Conservation (phyloP, 2,329 filamentous ascomycete genomes). For the Rhinocladiella mackenziei region DNA sequence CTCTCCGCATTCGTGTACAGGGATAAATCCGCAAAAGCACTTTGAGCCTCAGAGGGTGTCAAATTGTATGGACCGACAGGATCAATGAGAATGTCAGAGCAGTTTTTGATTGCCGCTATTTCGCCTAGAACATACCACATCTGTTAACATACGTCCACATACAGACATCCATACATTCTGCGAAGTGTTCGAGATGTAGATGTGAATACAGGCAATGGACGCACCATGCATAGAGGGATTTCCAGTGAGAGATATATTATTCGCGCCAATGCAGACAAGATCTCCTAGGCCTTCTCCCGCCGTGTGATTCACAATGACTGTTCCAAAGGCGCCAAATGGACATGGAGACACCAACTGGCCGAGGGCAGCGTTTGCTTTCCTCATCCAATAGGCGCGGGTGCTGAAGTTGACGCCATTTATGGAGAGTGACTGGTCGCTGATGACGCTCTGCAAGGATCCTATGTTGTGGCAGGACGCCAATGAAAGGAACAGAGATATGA, state of each 20-base stretch:
- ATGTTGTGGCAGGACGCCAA: background rate
- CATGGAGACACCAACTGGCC: constrained; percentile 44
- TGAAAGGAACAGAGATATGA: background rate
- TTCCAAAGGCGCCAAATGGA: constrained; percentile 52
- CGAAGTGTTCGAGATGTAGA: constrained; percentile 30
- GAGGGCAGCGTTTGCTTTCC: constrained; percentile 47
- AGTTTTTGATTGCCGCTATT: constrained; percentile 54
- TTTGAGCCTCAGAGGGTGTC: constrained; percentile 38
- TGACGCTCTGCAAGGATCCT: constrained; percentile 3
- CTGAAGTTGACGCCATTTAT: constrained; percentile 38
- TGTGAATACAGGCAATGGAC: background rate
- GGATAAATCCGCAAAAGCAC: constrained; percentile 47
- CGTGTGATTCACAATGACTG: constrained; percentile 56
- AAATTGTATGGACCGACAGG: constrained; percentile 45
- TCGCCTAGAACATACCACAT: constrained; percentile 41
- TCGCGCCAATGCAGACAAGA: constrained; percentile 51
- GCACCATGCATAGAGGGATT: constrained; percentile 52
- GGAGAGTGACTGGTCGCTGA: constrained; percentile 18
- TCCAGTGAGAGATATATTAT: constrained; percentile 43
- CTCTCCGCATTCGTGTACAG: constrained; percentile 57
- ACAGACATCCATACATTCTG: no score
- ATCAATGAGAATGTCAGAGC: constrained; percentile 48
- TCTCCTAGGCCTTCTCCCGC: constrained; percentile 38
- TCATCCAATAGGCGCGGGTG: constrained; percentile 52
- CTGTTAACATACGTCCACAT: background rate